phyloP scores from a whole-genome alignment of 2,329 filamentous ascomycete species.

The Parafenestella ontariensis region DNA sequence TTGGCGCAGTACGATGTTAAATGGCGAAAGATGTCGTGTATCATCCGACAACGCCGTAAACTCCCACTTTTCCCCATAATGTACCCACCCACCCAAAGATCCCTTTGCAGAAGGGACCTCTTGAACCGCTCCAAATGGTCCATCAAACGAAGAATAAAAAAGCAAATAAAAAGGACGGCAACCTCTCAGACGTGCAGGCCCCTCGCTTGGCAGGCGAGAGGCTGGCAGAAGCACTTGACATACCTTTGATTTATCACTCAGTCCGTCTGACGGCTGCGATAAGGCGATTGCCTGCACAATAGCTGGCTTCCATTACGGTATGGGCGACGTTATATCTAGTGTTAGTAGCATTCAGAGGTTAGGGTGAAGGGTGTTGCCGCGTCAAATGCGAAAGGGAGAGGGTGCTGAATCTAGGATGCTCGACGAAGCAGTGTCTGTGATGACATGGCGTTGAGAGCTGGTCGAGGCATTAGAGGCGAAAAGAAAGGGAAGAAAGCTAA shows the following conservation, averaged over 20 bases:
- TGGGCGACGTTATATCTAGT: slow-evolving; percentile 6
- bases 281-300: not conserved
- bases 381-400: not conserved
- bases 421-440: not conserved
- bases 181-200: not conserved
- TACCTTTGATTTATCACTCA: not conserved
- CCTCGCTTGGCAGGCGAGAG: not conserved
- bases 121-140: not conserved
- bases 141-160: no score
- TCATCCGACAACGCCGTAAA: not conserved
- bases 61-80: not conserved
- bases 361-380: not conserved
- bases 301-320: not conserved
- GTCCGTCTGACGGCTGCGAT: not conserved
- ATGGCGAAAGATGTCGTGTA: not conserved
- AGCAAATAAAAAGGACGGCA: not conserved
- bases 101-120: not conserved
- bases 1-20: not conserved
- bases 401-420: not conserved
- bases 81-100: not conserved
- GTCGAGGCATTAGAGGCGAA: not conserved
- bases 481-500: slow-evolving; percentile 13
- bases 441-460: not conserved
- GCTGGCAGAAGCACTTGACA: not conserved
- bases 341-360: slow-evolving; percentile 10